A percentile compares a stretch with the other conserved stretches of the same genome.
Conservation (phyloP, 306 rosid genomes). For the Vigna hirtella region DNA sequence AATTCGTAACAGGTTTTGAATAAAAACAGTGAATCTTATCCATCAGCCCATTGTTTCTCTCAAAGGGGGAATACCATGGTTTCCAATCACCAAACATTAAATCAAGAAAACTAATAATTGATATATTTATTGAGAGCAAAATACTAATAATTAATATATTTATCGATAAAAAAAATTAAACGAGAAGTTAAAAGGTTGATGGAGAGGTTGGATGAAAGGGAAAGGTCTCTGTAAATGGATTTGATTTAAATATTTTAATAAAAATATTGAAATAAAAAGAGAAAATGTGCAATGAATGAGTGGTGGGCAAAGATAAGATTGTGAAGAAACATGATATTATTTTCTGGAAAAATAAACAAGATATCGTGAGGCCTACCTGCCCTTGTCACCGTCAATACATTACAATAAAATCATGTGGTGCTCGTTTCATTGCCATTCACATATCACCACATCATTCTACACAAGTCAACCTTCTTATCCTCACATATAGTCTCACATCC, state of each 20-base stretch:
- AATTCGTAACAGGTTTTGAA: not conserved
- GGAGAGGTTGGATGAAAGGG: too few species aligned
- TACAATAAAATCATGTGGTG: constrained; percentile 29
- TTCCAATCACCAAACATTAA: too few species aligned
- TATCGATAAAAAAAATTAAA: too few species aligned
- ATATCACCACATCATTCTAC: constrained; percentile 10
- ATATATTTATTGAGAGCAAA: too few species aligned
- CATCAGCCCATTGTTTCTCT: not conserved
- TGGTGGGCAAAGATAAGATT: constrained; percentile 46
- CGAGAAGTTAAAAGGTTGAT: too few species aligned
- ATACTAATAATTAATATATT: too few species aligned
- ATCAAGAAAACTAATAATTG: too few species aligned
- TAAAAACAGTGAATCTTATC: not conserved
- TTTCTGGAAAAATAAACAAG: not conserved
- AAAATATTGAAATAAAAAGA: not conserved
- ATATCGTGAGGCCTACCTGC: constrained; percentile 37
- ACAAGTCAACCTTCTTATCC: constrained; percentile 63
- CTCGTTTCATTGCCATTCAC: constrained; percentile 35
- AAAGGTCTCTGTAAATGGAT: too few species aligned
- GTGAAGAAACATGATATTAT: not conserved
- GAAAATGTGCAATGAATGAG: constrained; percentile 30
- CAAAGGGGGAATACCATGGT: too few species aligned
- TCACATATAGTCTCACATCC: not conserved
- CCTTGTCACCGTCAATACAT: constrained; percentile 13
- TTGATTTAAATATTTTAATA: too few species aligned